These are phyloP conservation scores for Pascua guehoae DNA, from an alignment of 1,284 basidiomycete genomes.

Conservation along the genomic window DNA sequence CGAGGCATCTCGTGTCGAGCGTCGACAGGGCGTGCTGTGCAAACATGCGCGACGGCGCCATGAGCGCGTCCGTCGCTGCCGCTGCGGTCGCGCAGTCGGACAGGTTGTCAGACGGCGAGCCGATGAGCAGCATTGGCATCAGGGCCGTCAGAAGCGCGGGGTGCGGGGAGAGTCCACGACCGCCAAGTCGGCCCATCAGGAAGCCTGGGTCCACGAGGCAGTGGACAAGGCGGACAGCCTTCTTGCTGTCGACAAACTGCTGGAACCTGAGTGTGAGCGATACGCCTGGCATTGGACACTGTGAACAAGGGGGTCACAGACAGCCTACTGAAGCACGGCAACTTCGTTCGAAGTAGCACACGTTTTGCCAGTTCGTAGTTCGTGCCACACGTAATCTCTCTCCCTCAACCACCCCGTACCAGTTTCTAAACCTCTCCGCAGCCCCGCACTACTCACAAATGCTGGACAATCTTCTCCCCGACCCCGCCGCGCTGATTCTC, in stretches of 20 bases:
- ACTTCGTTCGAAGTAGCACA: too few species aligned
- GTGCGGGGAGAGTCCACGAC: slow-evolving; percentile 27
- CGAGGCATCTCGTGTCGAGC: slow-evolving; percentile 34
- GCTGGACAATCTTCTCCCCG: slow-evolving; percentile 39
- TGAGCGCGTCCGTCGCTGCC: slow-evolving; percentile 6
- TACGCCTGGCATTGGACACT: not conserved
- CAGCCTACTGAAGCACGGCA: too few species aligned
- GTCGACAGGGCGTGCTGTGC: slow-evolving; percentile 22
- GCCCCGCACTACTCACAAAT: slow-evolving; percentile 30
- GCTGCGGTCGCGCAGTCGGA: slow-evolving; percentile 2
- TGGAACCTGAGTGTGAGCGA: slow-evolving; percentile 24
- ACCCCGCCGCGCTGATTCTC: slow-evolving; percentile 30
- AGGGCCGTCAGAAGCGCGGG: slow-evolving; percentile 33
- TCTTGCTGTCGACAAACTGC: slow-evolving; percentile 20
- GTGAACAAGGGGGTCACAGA: too few species aligned
- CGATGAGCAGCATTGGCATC: slow-evolving; percentile 22
- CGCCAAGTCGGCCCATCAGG: slow-evolving; percentile 25
- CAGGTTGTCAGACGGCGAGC: slow-evolving; percentile 15
- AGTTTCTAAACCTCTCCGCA: not conserved
- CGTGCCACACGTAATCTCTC: too few species aligned
- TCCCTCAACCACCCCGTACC: too few species aligned
- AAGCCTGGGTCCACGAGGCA: slow-evolving; percentile 22
- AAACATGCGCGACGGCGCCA: slow-evolving; percentile 20
- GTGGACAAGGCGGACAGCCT: slow-evolving; percentile 13
- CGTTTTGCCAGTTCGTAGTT: too few species aligned